Conservation (phyloP, 805 yeast species). For the Pichia heedii region DNA sequence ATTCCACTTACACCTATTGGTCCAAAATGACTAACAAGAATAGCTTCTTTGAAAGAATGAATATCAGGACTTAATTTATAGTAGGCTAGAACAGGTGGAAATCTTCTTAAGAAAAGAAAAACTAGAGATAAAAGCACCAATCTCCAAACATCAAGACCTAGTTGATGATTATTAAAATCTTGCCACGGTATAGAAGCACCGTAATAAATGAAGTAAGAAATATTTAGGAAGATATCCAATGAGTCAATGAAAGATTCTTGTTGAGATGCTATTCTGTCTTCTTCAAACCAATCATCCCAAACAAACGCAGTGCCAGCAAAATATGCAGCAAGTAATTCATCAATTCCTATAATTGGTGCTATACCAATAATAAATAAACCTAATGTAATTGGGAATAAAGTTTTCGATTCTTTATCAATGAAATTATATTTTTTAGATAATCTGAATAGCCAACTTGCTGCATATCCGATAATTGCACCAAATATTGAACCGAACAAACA, state of each 20-base stretch:
- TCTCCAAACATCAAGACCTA: conserved; percentile 46
- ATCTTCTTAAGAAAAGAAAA: conserved; percentile 39
- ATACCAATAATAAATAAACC: conserved; percentile 49
- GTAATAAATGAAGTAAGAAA: conserved; percentile 55
- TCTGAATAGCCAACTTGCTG: conserved; percentile 38
- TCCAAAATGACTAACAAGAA: conserved; percentile 65
- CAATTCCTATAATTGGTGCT: conserved; percentile 60
- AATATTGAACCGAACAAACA: conserved; percentile 44
- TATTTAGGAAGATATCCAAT: conserved; percentile 51
- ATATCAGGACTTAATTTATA: conserved; percentile 53
- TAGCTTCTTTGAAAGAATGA: conserved; percentile 52
- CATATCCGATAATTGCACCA: conserved; percentile 45
- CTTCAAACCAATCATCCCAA: conserved; percentile 53
- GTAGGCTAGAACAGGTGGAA: conserved; percentile 46
- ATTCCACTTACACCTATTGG: conserved; percentile 48
- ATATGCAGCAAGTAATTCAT: conserved; percentile 61
- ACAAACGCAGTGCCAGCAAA: conserved; percentile 63
- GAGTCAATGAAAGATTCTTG: conserved; percentile 53
- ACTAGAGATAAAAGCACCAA: conserved; percentile 41
- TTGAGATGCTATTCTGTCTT: conserved; percentile 30
- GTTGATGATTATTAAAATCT: conserved; percentile 34
- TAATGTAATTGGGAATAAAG: conserved; percentile 40
- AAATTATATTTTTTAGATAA: conserved; percentile 39
- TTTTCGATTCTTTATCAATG: conserved; percentile 51
- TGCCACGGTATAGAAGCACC: conserved; percentile 67